Evolutionary conservation across 2,329 filamentous ascomycete species (phyloP), one percentile per base, ranked within the genome.

Genomic region (Gnomoniopsis smithogilvyi): DNA sequence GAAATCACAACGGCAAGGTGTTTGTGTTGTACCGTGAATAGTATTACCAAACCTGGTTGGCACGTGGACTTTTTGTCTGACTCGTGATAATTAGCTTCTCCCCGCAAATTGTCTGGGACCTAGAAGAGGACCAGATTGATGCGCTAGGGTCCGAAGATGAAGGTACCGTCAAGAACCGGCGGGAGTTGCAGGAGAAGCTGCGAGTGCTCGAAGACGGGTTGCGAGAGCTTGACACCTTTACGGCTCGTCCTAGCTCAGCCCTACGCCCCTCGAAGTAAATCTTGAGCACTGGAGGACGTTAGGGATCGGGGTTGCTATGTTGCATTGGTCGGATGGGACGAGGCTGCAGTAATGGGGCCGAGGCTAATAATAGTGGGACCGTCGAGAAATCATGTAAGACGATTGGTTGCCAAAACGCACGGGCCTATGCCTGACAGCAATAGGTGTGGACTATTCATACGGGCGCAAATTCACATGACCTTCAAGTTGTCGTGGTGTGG

Each of bases 71-170:
- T 45, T 8, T 19, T n/a, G 41, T 17, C 8, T 59, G n/a, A 45
- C 46, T 15, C 8, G 19, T 12, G 3, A 17, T 7, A 4, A 15
- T 11, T 54, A 67, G 63, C 12, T 65, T 67, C 36, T 65, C 57
- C 3, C 65, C 66, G 14, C 64, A 65, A 41, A 58, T 67, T 10
- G 65, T 68, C n/a, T 69, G 65, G 65, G 65, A 67, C 22, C 61
- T 69, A 10, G 55, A 60, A 1, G 62, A 65, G 1, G 61, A 65
- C n/a, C 62, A 65, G 6, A 65, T 68, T 21, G 64, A 66, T 49
- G 43, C 21, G 22, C 56, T 69, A 7, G 67, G 67, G 11, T 65
- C 66, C 12, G 66, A 69, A 49, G 66, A 65, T 14, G 64, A 67
- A 12, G 48, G 36, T 19, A 66, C 65, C 4, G 51, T 68, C 36